phyloP scores from a whole-genome alignment of 306 rosid genomes.

The Mimosa pudica region DNA sequence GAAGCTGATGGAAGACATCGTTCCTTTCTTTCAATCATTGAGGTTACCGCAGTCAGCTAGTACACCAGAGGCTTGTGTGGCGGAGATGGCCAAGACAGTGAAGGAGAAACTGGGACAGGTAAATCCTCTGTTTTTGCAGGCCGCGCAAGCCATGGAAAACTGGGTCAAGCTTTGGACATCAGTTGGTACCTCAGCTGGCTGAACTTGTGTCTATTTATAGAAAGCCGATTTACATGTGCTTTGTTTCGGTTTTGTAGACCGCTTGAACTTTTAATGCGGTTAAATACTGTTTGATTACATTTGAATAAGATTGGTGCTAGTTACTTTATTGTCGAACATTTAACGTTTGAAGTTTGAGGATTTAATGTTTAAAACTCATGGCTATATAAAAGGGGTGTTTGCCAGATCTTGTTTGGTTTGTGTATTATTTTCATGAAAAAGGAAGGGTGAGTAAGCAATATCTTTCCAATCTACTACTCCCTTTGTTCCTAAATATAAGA shows the following conservation, averaged over 20 bases:
- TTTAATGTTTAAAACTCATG: not conserved
- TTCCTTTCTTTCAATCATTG: slow-evolving; percentile 91
- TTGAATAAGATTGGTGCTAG: slow-evolving; percentile 32
- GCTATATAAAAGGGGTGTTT: not conserved
- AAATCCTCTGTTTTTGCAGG: slow-evolving; percentile 69
- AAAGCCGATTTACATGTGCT: slow-evolving; percentile 15
- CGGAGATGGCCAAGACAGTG: slow-evolving; percentile 71
- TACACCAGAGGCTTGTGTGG: slow-evolving; percentile 74
- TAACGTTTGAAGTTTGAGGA: not conserved
- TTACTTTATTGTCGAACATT: slow-evolving; percentile 10
- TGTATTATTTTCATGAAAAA: not conserved
- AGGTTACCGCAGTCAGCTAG: slow-evolving; percentile 63
- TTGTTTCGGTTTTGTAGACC: slow-evolving; percentile 14
- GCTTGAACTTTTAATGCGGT: slow-evolving; percentile 23
- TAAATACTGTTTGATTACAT: slow-evolving; percentile 20
- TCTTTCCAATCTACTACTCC: too few relatives aligned
- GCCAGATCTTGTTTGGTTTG: not conserved
- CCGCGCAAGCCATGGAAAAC: slow-evolving; percentile 83
- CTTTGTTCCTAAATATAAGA: too few relatives aligned
- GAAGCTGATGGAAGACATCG: slow-evolving; percentile 91
- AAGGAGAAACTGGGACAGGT: slow-evolving; percentile 80
- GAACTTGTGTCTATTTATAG: slow-evolving; percentile 12
- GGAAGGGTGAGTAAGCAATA: not conserved
- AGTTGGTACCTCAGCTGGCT: slow-evolving; percentile 45
- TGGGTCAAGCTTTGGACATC: slow-evolving; percentile 91